Conservation (phyloP, 768 basidiomycete species). For the Naganishia onofrii region DNA sequence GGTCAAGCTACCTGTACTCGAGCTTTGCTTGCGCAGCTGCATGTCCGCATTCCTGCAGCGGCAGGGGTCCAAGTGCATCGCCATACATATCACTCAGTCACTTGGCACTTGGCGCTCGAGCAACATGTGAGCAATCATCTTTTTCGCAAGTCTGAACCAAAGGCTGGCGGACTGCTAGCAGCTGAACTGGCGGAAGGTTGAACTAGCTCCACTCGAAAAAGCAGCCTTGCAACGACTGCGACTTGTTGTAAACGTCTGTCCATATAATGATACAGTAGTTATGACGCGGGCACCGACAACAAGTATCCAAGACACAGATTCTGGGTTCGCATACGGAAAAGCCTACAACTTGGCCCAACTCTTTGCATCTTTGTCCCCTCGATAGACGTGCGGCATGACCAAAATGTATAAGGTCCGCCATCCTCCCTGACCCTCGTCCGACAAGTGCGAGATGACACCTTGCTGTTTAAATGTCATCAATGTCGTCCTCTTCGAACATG, state of each 20-base stretch:
- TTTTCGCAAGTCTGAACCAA: no score
- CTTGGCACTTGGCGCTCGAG: no score
- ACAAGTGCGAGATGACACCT: not conserved
- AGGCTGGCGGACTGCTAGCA: no score
- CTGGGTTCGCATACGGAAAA: slow-evolving; percentile 1
- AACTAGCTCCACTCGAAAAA: no score
- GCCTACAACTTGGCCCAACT: slow-evolving; percentile 13
- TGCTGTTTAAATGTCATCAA: slow-evolving; percentile 46
- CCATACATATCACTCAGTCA: no score
- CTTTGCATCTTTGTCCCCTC: not conserved
- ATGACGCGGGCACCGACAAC: slow-evolving; percentile 19
- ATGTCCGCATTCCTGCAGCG: no score
- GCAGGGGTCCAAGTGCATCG: no score
- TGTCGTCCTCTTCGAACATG: slow-evolving; percentile 53
- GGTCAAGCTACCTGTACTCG: no score
- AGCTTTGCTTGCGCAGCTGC: no score
- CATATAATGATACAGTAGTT: slow-evolving; percentile 24
- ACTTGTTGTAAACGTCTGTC: slow-evolving; percentile 15
- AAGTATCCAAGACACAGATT: slow-evolving; percentile 8
- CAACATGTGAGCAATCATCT: no score
- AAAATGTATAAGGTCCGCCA: not conserved
- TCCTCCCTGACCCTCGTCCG: not conserved
- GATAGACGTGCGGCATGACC: not conserved
- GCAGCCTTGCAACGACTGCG: no score
- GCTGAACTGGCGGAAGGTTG: no score